Base-by-base conservation (phyloP, 345 rosid species). In the Eucalyptus sp. region DNA sequence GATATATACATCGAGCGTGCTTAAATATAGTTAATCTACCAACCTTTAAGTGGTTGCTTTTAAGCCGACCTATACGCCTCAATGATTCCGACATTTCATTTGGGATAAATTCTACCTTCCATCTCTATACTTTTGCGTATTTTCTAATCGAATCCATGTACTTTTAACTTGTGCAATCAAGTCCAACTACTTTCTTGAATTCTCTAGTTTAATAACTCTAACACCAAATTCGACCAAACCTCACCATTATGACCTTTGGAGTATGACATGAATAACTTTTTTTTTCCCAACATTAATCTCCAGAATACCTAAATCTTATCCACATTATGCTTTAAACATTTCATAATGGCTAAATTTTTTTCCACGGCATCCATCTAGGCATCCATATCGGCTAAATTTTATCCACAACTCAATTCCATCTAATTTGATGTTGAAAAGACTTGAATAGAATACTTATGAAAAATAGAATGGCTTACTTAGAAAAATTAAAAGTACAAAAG, bases 171-270 rank as follows among this genome's bases (percentile, higher is more conserved):
- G 6, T 71, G 13, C 18, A 37, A 18, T 17, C 3, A 18, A 71
- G 4, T 1, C 46, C 1, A 5, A 17, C 33, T 10, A 3, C 4
- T 18, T 9, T 10, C 25, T 15, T 71, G 3, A 33, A 17, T 2
- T 33, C 2, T 71, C 7, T 71, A 71, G 22, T 71, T 3, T 37
- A 18, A n/a, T 52, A 52, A 18, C 56, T 1, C 56, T 18, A 7
- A 52, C 24, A 52, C 22, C 9, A 51, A 51, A 51, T 52, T 52
- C 1, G 1, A 52, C 56, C 56, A 52, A 52, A 52, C 56, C 10
- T 52, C 0, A 0, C 10, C 0, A 0, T 18, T 52, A 52, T 7
- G 56, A 52, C 56, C 56, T 18, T 52, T 1, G 0, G 0, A 52
- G 56, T 7, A 52, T 52, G 56, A 18, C 10, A 3, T 7, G 56